Percentiles rank a stretch among this genome's conserved stretches.
These are phyloP conservation scores for Coemansia sp. DNA, from an alignment of 192 early-diverging fungal species.

Conservation along the genomic window DNA sequence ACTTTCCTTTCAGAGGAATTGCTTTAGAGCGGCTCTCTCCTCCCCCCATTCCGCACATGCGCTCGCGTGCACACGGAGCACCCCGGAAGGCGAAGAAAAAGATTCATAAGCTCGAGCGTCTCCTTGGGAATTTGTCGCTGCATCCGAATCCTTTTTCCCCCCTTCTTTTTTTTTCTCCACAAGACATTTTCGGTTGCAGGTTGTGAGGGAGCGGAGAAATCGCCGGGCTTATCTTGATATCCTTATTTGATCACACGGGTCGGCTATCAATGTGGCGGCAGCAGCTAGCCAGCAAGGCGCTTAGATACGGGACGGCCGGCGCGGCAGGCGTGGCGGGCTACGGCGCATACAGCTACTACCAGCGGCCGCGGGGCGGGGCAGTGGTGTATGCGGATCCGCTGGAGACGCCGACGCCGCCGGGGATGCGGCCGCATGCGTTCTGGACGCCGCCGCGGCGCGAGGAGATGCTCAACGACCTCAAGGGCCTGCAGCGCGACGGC, in stretches of 20 bases:
- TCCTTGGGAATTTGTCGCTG: no score
- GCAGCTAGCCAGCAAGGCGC: constrained; percentile 21
- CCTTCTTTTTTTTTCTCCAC: no score
- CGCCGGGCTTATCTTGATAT: no score
- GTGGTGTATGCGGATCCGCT: constrained; percentile 36
- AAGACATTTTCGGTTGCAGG: no score
- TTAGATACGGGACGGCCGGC: constrained; percentile 25
- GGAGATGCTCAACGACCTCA: constrained; percentile 68
- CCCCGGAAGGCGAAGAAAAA: no score
- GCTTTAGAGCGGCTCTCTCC: background rate
- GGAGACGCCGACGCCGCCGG: constrained; percentile 26
- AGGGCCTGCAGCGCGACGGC: constrained; percentile 45
- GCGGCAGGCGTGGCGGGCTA: constrained; percentile 19
- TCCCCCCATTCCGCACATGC: constrained; percentile 1
- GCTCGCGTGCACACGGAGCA: background rate
- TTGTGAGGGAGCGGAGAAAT: no score
- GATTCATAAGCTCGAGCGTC: no score
- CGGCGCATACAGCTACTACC: constrained; percentile 19
- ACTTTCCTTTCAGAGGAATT: background rate
- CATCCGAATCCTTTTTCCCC: no score
- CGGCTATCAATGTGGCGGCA: constrained; percentile 42
- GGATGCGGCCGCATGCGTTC: constrained; percentile 58
- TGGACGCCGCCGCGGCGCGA: constrained; percentile 71
- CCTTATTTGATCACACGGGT: no score
- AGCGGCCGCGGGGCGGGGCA: background rate